Percentiles rank a stretch among this genome's conserved stretches.
phyloP scores from a whole-genome alignment of 2,329 filamentous ascomycete species.

The Passalora sequoiae region DNA sequence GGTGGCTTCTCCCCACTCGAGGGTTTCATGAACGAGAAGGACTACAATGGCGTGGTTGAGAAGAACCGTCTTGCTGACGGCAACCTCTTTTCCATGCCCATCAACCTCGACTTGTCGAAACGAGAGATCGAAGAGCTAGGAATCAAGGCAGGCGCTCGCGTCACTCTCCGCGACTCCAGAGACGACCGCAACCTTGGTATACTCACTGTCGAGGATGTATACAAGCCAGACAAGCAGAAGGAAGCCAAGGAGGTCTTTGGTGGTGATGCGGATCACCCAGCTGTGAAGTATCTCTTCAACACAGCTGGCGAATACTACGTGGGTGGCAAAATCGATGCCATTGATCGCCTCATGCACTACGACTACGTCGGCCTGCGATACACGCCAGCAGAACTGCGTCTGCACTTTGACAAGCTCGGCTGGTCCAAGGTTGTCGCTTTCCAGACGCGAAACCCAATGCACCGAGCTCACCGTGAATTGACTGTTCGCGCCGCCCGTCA shows the following conservation, averaged over 20 bases:
- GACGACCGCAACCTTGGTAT: slow-evolving; percentile 96
- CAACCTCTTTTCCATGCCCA: slow-evolving; percentile 92
- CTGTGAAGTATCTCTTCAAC: slow-evolving; percentile 81
- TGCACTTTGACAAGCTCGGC: slow-evolving; percentile 98
- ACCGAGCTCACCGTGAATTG: slow-evolving; percentile 94
- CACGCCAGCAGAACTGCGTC: slow-evolving; percentile 87
- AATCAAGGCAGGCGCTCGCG: slow-evolving; percentile 72
- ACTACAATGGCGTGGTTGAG: slow-evolving; percentile 91
- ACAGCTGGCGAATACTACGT: slow-evolving; percentile 84
- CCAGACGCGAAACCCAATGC: slow-evolving; percentile 99
- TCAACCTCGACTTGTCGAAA: slow-evolving; percentile 80
- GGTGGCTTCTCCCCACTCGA: slow-evolving; percentile 97
- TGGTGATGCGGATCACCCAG: slow-evolving; percentile 80
- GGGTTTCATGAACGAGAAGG: slow-evolving; percentile 96
- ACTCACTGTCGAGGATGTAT: slow-evolving; percentile 90
- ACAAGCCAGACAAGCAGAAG: slow-evolving; percentile 85
- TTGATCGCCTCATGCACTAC: slow-evolving; percentile 95
- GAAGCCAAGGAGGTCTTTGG: slow-evolving; percentile 95
- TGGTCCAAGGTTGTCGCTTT: slow-evolving; percentile 97
- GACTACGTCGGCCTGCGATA: slow-evolving; percentile 96
- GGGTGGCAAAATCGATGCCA: slow-evolving; percentile 90
- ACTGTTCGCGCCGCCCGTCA: slow-evolving; percentile 94
- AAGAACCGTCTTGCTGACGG: slow-evolving; percentile 82
- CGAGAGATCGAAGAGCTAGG: slow-evolving; percentile 67
- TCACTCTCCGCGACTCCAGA: slow-evolving; percentile 89